Percentiles rank a stretch among this genome's conserved stretches.
These are phyloP conservation scores for Malassezia caprae DNA, from an alignment of 1,284 basidiomycete species.

Conservation along the genomic window DNA sequence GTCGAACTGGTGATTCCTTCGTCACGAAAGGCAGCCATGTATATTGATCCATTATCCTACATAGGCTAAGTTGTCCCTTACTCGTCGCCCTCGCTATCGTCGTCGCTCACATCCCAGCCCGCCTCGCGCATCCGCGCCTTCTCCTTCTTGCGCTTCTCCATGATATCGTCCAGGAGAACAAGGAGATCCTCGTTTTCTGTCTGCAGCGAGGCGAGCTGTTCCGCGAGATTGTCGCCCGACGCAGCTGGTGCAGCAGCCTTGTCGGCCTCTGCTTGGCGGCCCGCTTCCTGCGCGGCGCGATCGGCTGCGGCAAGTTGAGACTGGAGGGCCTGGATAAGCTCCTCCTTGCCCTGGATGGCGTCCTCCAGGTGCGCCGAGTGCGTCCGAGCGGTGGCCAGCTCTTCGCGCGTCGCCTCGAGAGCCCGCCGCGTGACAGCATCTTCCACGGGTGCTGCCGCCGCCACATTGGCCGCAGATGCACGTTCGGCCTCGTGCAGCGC, in stretches of 20 bases:
- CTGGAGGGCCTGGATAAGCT: neutral
- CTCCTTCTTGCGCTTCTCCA: conserved; percentile 69
- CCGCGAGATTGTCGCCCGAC: neutral
- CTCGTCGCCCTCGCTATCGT: conserved; percentile 68
- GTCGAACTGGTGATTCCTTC: conserved; percentile 11
- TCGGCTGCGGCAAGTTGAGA: neutral
- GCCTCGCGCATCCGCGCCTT: conserved; percentile 64
- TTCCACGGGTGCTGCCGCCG: neutral
- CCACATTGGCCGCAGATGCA: neutral
- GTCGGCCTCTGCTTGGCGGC: neutral
- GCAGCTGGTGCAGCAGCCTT: neutral
- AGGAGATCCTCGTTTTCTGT: conserved; percentile 81
- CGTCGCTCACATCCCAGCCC: conserved; percentile 62
- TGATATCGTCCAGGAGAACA: conserved; percentile 84
- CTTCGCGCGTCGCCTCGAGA: neutral
- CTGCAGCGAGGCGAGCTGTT: neutral
- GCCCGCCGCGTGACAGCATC: neutral
- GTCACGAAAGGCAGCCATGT: conserved; percentile 3
- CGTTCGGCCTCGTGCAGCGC: neutral
- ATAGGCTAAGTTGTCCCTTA: neutral
- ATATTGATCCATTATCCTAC: conserved; percentile 3
- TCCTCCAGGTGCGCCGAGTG: neutral
- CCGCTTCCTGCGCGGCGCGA: neutral
- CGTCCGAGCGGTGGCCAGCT: neutral
- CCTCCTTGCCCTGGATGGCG: neutral